Base-by-base conservation (phyloP, 192 early-diverging fungal species). In the Polychytrium aggregatum region DNA sequence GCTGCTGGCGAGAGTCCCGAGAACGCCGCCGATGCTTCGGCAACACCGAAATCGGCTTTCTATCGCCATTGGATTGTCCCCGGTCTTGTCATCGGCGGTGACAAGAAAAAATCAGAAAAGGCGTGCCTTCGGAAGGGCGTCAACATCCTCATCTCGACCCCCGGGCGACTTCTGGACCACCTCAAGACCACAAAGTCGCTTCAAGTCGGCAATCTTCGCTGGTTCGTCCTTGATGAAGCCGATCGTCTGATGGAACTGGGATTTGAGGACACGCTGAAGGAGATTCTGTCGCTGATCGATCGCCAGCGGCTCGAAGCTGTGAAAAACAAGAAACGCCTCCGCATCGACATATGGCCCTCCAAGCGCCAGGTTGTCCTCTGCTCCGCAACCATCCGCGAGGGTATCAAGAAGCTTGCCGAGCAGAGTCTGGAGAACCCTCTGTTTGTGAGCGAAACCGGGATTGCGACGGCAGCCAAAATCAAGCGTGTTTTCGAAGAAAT, bases 211-310 rank as follows among this genome's bases (percentile, higher is more conserved):
- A 81, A 91, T 62, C 59, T 99, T 54, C 71, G 85, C 36, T 99
- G 96, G 96, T 56, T 99, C 24, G 88, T 99, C 2, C 67, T 99
- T 22, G 96, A 99, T 65, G 96, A 99, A 65, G 96, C 93, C 4
- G 97, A 99, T 74, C 76, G 88, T 11, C 70, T 99, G 52, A 67
- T 99, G 48, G 92, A 99, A 50, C 77, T 95, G 14, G 97, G 97
- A 1, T 97, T 80, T 53, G 71, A 80, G 56, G 69, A 71, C 35
- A 64, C 68, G 1, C 49, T 71, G 30, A 34, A 48, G 16, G 69
- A 74, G 7, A 66, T 74, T 31, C 43, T 75, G 43, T 6, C 34
- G 21, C 58, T 78, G 25, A 30, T 72, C 20, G 53, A 59, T 14
- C 52, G 55, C 27, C 60, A 60, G 36, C 39, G 56, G 22, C 45